Conservation (phyloP, 2,329 filamentous ascomycete genomes). For the Scorias spongiosa region DNA sequence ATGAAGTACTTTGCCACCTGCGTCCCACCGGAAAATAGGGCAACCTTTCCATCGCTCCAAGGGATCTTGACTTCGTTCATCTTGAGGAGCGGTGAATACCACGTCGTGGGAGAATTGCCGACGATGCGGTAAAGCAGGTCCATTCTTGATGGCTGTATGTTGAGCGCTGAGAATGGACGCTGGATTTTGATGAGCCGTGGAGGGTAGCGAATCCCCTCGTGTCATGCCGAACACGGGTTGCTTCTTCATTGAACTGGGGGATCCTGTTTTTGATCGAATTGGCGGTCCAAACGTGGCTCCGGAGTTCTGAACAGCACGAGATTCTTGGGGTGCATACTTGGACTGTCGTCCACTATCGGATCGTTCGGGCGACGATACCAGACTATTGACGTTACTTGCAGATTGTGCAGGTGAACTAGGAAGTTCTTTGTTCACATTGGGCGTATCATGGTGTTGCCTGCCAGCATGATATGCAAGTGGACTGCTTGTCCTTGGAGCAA, state of each 20-base stretch:
- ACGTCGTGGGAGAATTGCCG: constrained; percentile 34
- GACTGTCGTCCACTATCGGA: constrained; percentile 3
- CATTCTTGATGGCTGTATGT: constrained; percentile 20
- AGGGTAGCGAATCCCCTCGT: constrained; percentile 38
- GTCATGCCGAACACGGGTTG: constrained; percentile 28
- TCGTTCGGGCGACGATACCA: constrained; percentile 10
- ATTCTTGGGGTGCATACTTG: constrained; percentile 36
- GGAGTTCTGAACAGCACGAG: constrained; percentile 24
- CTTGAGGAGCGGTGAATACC: constrained; percentile 40
- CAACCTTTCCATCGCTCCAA: constrained; percentile 82
- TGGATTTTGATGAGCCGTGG: constrained; percentile 30
- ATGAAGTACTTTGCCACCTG: constrained; percentile 67
- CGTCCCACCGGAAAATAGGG: constrained; percentile 76
- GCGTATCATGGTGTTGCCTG: constrained; percentile 14
- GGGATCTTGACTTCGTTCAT: constrained; percentile 49
- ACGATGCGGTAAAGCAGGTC: constrained; percentile 19
- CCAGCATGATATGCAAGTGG: constrained; percentile 39
- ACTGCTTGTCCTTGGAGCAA: constrained; percentile 50
- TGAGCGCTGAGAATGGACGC: constrained; percentile 18
- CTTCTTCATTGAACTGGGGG: constrained; percentile 39
- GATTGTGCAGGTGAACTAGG: constrained; percentile 22
- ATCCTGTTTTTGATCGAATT: constrained; percentile 41
- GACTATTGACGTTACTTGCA: constrained; percentile 12
- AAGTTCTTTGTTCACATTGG: constrained; percentile 7
- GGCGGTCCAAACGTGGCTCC: constrained; percentile 23